These are phyloP conservation scores for Ceratocystis destructans DNA, from an alignment of 2,329 filamentous ascomycete species.

Conservation along the genomic window DNA sequence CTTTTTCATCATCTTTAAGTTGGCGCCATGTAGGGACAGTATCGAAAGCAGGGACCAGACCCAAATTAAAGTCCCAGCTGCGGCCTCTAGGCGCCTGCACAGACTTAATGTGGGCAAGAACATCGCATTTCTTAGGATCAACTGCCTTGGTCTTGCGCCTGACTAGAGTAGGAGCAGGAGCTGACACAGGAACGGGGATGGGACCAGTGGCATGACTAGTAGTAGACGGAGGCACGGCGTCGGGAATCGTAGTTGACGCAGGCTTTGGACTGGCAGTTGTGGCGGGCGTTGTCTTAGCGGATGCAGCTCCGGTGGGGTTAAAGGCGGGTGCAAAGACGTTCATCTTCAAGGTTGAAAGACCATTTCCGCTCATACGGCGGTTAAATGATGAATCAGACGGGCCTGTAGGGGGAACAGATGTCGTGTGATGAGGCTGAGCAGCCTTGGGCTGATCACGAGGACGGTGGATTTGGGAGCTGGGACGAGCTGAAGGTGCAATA, in stretches of 20 bases:
- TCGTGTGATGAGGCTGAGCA: slow-evolving; percentile 40
- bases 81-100: slow-evolving; percentile 34
- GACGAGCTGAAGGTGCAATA: slow-evolving; percentile 2
- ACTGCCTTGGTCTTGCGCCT: slow-evolving; percentile 59
- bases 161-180: slow-evolving; percentile 34
- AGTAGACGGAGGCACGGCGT: background rate
- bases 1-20: slow-evolving; percentile 52
- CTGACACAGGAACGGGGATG: background rate
- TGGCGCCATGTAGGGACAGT: slow-evolving; percentile 77
- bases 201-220: background rate
- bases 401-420: slow-evolving; percentile 56
- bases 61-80: slow-evolving; percentile 62
- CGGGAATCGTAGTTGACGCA: slow-evolving; percentile 3
- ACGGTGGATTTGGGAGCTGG: slow-evolving; percentile 6
- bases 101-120: slow-evolving; percentile 41
- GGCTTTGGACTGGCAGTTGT: slow-evolving; percentile 6
- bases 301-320: slow-evolving; percentile 47
- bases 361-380: slow-evolving; percentile 37
- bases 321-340: slow-evolving; percentile 68
- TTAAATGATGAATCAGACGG: slow-evolving; percentile 38
- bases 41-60: slow-evolving; percentile 71
- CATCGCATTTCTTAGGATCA: slow-evolving; percentile 54
- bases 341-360: slow-evolving; percentile 38
- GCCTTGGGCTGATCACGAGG: slow-evolving; percentile 1
- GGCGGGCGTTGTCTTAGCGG: slow-evolving; percentile 13